Evolutionary conservation across 208 protist genomes (phyloP), one percentile per base, ranked within the genome.

Genomic region (Trypanosoma melophagium): DNA sequence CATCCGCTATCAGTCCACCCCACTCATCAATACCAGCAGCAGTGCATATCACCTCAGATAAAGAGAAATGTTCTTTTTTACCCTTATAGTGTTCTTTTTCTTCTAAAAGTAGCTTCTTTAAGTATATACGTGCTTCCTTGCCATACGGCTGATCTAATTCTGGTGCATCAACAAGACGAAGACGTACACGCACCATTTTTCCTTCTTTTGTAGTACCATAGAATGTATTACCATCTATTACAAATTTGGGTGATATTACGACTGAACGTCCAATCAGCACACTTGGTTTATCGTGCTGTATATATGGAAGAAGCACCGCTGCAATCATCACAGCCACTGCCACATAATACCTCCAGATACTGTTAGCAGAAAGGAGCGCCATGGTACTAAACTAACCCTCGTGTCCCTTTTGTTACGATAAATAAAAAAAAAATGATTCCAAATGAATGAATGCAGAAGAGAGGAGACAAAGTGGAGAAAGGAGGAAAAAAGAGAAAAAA

Each of bases 221-320:
- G 41, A 73, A 73, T 42, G n/a, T 66, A 42, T 41, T 56, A 4
- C 68, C 68, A 61, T 73, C 68, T 24, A 63, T 41, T 9, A 73
- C 68, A 60, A 55, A 60, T 16, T 53, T 40, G 19, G 60, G 60
- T 16, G 16, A 35, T 12, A 73, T 42, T 45, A 54, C 4, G 41
- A 66, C 4, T 7, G 19, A 47, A 24, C 25, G n/a, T n/a, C 68
- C 68, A 61, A 73, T 41, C 22, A 40, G 12, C 7, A 14, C 7
- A 2, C 3, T 57, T 9, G 2, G 9, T 35, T 65, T 35, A 19
- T 38, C 31, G 0, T 49, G 21, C 16, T 19, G 25, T 10, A 35
- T 22, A 40, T n/a, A 19, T 24, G 22, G 7, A 12, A 41, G 7
- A 22, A 71, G 31, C 7, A 40, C 0, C 19, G 38, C 50, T 14